Base-by-base conservation (phyloP, 1,284 basidiomycete genomes). In the Heterobasidion parviporum region DNA sequence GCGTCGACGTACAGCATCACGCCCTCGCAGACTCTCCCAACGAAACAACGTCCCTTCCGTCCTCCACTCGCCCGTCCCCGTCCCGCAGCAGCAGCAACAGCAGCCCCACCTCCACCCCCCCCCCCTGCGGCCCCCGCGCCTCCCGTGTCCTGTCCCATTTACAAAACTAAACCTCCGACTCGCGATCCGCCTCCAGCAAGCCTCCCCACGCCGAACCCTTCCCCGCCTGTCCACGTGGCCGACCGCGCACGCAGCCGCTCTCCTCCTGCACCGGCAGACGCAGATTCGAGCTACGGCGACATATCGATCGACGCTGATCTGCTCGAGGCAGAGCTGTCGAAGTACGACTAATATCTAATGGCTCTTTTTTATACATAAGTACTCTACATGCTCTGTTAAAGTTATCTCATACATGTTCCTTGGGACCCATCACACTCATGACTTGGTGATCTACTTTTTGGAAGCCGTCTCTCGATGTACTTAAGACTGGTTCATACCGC, bases 221-320 rank as follows among this genome's bases (percentile, higher is more conserved):
- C 52, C 16, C 43, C 41, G 14, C 41, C 52, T 10, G 16, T 20
- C 10, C 41, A 14, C 35, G 15, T 38, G 12, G 34, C 34, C 14
- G 15, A 14, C 14, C 35, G 16, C 8, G 38, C 18, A 15, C 36
- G 41, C 8, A 20, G 5, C 9, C 52, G 16, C 20, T 53, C 52
- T 10, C 52, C 52, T 26, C 20, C 32, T 14, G 16, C 43, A 12
- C 18, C 52, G 9, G 38, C 41, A 8, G 52, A 53, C 16, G 38
- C 52, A n/a, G 43, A 53, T n/a, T 44, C 52, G 18, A 53, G 52
- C 41, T 48, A 48, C 26, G 46, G 46, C 46, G 46, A 48, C 16
- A 48, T 48, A 10, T 48, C 46, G 18, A 16, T 48, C 12, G 46
- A 48, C 18, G n/a, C 16, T 6, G 46, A 48, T 32, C 16, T 48